phyloP scores from a whole-genome alignment of 371 early-diverging fungal genomes.

The Mortierella sp. region DNA sequence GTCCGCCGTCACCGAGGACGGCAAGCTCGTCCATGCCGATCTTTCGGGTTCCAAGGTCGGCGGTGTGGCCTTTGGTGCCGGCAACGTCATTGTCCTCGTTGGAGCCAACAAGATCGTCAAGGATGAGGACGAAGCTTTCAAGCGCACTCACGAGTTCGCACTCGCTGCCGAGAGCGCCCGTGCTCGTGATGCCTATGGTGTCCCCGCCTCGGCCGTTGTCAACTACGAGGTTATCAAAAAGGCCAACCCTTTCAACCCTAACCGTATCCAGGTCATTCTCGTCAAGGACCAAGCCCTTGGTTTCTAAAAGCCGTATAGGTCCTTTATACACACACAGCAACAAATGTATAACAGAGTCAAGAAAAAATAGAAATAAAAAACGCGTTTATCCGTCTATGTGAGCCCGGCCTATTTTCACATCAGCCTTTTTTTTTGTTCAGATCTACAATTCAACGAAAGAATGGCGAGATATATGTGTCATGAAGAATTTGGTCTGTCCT shows the following conservation, averaged over 20 bases:
- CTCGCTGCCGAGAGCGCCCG: conserved; percentile 55
- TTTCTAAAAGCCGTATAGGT: conserved; percentile 20
- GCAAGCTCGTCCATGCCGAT: conserved; percentile 50
- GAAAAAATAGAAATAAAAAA: too few relatives aligned
- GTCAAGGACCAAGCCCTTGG: conserved; percentile 55
- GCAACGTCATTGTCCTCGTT: conserved; percentile 51
- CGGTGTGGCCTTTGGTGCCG: conserved; percentile 49
- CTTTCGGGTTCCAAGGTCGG: conserved; percentile 54
- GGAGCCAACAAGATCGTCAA: conserved; percentile 61
- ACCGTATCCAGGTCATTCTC: conserved; percentile 53
- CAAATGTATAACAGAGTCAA: too few relatives aligned
- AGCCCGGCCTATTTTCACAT: too few relatives aligned
- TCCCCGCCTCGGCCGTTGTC: conserved; percentile 47
- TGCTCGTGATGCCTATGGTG: conserved; percentile 51
- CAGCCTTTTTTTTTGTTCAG: too few relatives aligned
- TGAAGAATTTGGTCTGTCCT: too few relatives aligned
- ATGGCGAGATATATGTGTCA: too few relatives aligned
- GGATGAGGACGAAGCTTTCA: conserved; percentile 44
- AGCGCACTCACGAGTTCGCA: conserved; percentile 52
- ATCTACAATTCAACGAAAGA: too few relatives aligned
- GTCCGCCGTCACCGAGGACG: conserved; percentile 52
- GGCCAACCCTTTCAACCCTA: conserved; percentile 49
- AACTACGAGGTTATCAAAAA: conserved; percentile 47
- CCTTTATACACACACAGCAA: neutral
- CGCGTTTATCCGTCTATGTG: too few relatives aligned